Evolutionary conservation across 306 rosid genomes (phyloP), one percentile per base, ranked within the genome.

Genomic region (Trifolium repens): DNA sequence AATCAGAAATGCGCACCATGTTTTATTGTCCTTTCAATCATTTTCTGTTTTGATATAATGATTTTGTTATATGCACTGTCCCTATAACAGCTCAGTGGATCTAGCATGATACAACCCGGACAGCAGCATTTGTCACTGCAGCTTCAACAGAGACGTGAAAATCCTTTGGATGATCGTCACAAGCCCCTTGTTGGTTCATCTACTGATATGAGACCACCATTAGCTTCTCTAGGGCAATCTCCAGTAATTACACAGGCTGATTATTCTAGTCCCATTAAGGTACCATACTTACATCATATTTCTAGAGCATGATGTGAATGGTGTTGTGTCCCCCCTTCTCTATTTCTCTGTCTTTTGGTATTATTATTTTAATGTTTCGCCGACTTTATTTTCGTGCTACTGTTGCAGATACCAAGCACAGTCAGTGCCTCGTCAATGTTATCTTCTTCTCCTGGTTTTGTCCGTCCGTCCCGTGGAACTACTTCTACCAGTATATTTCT

Each of bases 121-220:
- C 97, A 85, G 74, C 91, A 80, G 60, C 86, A 80, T 69, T 79
- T 88, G 69, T 63, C 90, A 2, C 84, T 87, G 49, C 97, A 83
- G 81, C 86, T 91, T 84, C 98, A 89, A 74, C 98, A 81, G 78
- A 92, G 96, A 71, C 92, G 79, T 75, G 99, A 96, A 71, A 81
- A 61, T 81, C 72, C 86, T 57, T 46, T 85, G 67, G 96, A 90
- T 76, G 98, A 96, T 69, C 93, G 86, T 72, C 89, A 74, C 63
- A 96, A 82, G 83, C 46, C 83, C 44, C 76, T 87, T 67, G 79
- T 57, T 67, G 67, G 85, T 82, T 65, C 88, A 78, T 82, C 89
- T 27, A 83, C 72, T 66, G 98, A 91, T 62, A 72, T 67, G 57
- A 96, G 89, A 49, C 96, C 88, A 4, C 79, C 77, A 75, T 46